These are phyloP conservation scores for Pilaira anomala DNA, from an alignment of 192 early-diverging fungal genomes.

Conservation along the genomic window DNA sequence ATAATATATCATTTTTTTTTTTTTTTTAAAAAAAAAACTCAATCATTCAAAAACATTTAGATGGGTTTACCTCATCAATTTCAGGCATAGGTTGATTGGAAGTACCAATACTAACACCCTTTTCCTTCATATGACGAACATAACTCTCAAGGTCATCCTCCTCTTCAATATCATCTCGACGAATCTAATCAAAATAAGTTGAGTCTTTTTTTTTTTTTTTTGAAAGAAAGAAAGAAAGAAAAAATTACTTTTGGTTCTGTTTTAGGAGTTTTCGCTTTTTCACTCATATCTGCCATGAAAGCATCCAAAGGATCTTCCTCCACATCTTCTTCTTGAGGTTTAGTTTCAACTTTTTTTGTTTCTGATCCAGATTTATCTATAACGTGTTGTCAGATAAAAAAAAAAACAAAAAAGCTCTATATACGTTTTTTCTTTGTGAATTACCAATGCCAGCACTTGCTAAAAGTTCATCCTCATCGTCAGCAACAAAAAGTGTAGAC, in stretches of 20 bases:
- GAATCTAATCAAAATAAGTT: slow-evolving; percentile 41
- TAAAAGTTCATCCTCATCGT: slow-evolving; percentile 35
- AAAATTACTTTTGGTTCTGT: slow-evolving; percentile 40
- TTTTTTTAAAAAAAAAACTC: background rate
- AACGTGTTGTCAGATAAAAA: slow-evolving; percentile 7
- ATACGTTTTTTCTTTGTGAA: slow-evolving; percentile 1
- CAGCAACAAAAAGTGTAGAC: slow-evolving; percentile 15
- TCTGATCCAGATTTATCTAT: background rate
- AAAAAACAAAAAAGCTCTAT: background rate
- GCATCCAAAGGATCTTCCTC: slow-evolving; percentile 79
- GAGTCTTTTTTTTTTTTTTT: background rate
- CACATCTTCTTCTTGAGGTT: slow-evolving; percentile 42
- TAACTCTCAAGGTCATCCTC: slow-evolving; percentile 76
- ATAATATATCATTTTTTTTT: slow-evolving; percentile 2
- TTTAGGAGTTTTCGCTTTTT: slow-evolving; percentile 45
- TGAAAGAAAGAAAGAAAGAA: too few species aligned
- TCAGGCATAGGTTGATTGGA: slow-evolving; percentile 36
- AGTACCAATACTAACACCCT: slow-evolving; percentile 71
- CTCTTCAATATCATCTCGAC: slow-evolving; percentile 68
- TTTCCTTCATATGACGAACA: slow-evolving; percentile 70
- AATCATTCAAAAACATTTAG: background rate
- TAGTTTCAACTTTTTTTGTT: background rate
- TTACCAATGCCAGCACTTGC: slow-evolving; percentile 37
- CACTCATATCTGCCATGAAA: slow-evolving; percentile 75
- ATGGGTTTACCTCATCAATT: slow-evolving; percentile 46